Evolutionary conservation across 257 asterid genomes (phyloP), one percentile per base, ranked within the genome.

Genomic region (Ilex asprella): DNA sequence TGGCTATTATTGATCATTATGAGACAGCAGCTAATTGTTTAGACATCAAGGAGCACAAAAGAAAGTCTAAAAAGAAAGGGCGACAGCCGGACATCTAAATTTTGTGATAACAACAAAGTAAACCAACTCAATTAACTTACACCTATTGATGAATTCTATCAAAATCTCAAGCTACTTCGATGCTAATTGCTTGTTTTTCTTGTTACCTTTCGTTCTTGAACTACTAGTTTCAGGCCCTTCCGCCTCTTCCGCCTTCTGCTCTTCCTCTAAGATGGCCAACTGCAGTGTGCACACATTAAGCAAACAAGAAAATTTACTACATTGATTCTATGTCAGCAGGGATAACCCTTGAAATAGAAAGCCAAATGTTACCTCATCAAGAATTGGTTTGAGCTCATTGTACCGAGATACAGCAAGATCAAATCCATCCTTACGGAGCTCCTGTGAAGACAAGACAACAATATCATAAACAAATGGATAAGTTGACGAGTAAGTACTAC

Each of bases 381-480:
- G 95, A 57, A 93, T 81, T 7, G 97, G 97, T 69, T 89, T 89
- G 67, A 93, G 92, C 60, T 93, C 99, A 88, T 78, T 93, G 90
- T 84, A 93, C 80, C 99, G 81, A 62, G 74, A 60, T 78, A 82
- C 82, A 61, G 97, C 97, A 80, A 93, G 86, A 81, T 93, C 99
- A 62, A 93, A 93, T 67, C 99, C 99, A 81, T 93, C 99, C 75
- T 83, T 93, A 10, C 97, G 94, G 56, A 93, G 94, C 76, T 93
- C 99, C 97, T 92, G 39, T 14, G 57, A 31, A 43, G 58, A 44
- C 73, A 73, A 58, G 16, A 35, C 31, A 32, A 0, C 39, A 16
- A 31, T 14, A 60, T 12, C 39, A n/a, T 15, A 61, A 52, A 14
- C 27, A 11, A n/a, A 57, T 8, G 31, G 57, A 58, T 5, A 30